Percentiles rank a stretch among this genome's conserved stretches.
phyloP scores from a whole-genome alignment of 352 stramenopile genomes.

The Paralagenidium karlingii region DNA sequence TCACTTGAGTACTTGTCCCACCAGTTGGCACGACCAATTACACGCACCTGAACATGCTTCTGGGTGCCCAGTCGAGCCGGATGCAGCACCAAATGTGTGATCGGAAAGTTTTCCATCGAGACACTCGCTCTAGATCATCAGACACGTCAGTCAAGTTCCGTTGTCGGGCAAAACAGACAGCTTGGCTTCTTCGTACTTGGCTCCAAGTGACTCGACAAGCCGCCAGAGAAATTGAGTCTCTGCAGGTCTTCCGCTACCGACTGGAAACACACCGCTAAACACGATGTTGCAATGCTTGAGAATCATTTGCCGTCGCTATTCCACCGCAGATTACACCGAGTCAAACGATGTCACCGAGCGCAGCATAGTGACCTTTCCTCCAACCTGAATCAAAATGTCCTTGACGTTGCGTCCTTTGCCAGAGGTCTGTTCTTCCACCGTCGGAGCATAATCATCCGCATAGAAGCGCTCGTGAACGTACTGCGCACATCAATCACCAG shows the following conservation, averaged over 20 bases:
- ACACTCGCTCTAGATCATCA: too few species aligned
- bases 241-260: conserved; percentile 32
- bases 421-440: conserved; percentile 55
- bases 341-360: not conserved
- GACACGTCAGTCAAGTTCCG: too few species aligned
- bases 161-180: conserved; percentile 51
- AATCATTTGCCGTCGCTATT: conserved; percentile 53
- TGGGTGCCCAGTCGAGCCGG: conserved; percentile 64
- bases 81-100: conserved; percentile 81
- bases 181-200: conserved; percentile 36
- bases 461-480: conserved; percentile 54
- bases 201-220: too few species aligned
- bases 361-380: not conserved
- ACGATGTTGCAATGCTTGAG: conserved; percentile 52
- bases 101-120: conserved; percentile 50
- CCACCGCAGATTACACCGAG: not conserved
- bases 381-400: conserved; percentile 40
- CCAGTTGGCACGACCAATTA: not conserved
- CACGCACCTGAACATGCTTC: conserved; percentile 52
- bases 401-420: conserved; percentile 59
- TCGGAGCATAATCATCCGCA: conserved; percentile 23
- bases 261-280: conserved; percentile 72
- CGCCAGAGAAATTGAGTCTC: conserved; percentile 67
- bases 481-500: conserved; percentile 7
- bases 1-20: not conserved